Base-by-base conservation (phyloP, 2,329 filamentous ascomycete genomes). In the Alternaria brassicicola region DNA sequence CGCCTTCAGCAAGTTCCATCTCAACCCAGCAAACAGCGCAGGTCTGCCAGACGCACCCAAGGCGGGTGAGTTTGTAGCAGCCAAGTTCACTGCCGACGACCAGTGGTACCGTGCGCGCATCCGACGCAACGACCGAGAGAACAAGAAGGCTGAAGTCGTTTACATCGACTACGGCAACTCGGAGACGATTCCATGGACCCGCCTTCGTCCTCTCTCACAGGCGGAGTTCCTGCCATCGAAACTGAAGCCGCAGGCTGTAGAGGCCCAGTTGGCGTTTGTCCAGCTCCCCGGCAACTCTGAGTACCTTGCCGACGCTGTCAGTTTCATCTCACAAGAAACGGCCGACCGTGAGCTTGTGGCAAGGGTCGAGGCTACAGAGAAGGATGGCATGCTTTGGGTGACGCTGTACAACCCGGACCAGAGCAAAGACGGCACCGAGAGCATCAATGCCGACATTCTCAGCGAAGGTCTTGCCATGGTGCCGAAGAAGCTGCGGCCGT, bases 151-250 rank as follows among this genome's bases (percentile, higher is more conserved):
- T 23, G 95, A 99, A 78, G 89, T 99, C 25, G 81, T 96, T 43
- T 99, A 97, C 79, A 87, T 99, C 62, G 95, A 99, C 81, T 99
- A 96, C 78, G 95, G 95, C 70, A 99, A 99, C 84, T 89, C 87
- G 54, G 95, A 99, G 79, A 89, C 88, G 73, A 84, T 96, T 56
- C 86, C 93, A 0, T 99, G 94, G 93, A 85, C 88, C 23, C 85
- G 86, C 66, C 87, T 99, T 41, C 90, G 95, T 26, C 84, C 92
- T n/a, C 85, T 99, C 47, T 86, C 88, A 49, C 88, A 92, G 73
- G 79, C 86, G 15, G 89, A 93, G 70, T 99, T 98, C 82, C 86
- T 87, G 39, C 81, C 86, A 4, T 68, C 70, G 28, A 93, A 90
- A 78, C 87, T 99, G 59, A 93, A 91, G 79, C 82, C 91, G 0